A percentile compares a stretch with the other conserved stretches of the same genome.
phyloP scores from a whole-genome alignment of 176 grass and related monocot genomes.

The Tuctoria greenei region DNA sequence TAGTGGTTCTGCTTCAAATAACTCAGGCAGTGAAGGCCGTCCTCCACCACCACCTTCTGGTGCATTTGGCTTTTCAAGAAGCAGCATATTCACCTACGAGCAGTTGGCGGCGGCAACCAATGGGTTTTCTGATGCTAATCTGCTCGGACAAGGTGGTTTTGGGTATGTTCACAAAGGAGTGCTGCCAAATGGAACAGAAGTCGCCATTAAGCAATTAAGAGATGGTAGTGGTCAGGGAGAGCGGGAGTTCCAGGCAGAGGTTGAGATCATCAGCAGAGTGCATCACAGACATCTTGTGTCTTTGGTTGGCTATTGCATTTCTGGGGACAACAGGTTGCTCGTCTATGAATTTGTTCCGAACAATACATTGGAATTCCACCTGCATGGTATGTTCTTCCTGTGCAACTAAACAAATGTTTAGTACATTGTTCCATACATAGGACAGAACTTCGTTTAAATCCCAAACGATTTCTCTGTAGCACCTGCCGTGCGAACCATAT shows the following conservation, averaged over 20 bases:
- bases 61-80: constrained; percentile 52
- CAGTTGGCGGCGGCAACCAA: constrained; percentile 57
- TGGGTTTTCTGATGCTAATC: constrained; percentile 66
- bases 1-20: constrained; percentile 65
- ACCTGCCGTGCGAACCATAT: constrained; percentile 14
- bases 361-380: constrained; percentile 69
- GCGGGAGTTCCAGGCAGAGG: constrained; percentile 76
- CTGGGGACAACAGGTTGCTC: constrained; percentile 61
- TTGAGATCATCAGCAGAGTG: constrained; percentile 81
- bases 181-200: constrained; percentile 64
- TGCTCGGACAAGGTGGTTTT: constrained; percentile 86
- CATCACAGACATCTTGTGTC: constrained; percentile 89
- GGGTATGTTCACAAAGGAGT: constrained; percentile 87
- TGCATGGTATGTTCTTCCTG: constrained; percentile 52
- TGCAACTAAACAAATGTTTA: background rate
- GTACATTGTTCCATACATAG: constrained; percentile 15
- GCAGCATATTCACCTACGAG: constrained; percentile 60
- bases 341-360: constrained; percentile 84
- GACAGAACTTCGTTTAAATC: background rate
- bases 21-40: constrained; percentile 58
- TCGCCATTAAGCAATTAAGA: constrained; percentile 74
- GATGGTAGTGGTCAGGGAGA: constrained; percentile 73
- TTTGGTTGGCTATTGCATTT: constrained; percentile 72
- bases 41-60: constrained; percentile 46
- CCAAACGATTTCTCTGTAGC: constrained; percentile 2